phyloP scores from a whole-genome alignment of 2,329 filamentous ascomycete species.

The Fusarium sp. region DNA sequence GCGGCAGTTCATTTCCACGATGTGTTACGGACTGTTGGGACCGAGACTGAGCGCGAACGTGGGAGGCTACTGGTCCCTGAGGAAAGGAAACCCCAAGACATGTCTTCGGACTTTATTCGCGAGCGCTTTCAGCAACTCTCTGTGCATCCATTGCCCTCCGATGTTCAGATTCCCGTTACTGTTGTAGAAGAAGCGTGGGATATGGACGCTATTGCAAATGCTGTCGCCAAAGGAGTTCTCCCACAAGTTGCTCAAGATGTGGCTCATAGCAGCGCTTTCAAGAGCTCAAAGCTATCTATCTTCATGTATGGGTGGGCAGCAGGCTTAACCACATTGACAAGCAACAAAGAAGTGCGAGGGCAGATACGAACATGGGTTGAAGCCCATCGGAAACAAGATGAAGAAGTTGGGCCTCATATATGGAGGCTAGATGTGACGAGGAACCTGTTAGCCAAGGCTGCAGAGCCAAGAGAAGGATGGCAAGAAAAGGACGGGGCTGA shows the following conservation, averaged over 20 bases:
- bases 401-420: constrained; percentile 49
- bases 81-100: constrained; percentile 30
- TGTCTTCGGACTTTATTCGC: constrained; percentile 32
- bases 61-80: constrained; percentile 50
- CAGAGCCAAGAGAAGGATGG: constrained; percentile 41
- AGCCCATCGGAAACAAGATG: constrained; percentile 42
- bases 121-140: constrained; percentile 50
- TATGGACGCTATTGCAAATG: constrained; percentile 39
- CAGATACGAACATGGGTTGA: constrained; percentile 52
- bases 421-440: constrained; percentile 51
- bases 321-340: constrained; percentile 52
- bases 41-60: constrained; percentile 51
- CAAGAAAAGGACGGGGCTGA: constrained; percentile 11
- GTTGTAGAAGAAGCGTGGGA: constrained; percentile 47
- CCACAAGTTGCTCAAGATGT: constrained; percentile 52
- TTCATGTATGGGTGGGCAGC: constrained; percentile 55
- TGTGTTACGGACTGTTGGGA: constrained; percentile 52
- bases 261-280: constrained; percentile 48
- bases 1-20: constrained; percentile 55
- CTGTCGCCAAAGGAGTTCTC: constrained; percentile 44
- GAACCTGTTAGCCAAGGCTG: constrained; percentile 51
- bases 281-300: constrained; percentile 53
- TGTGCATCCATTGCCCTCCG: constrained; percentile 46
- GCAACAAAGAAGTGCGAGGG: constrained; percentile 55
- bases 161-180: constrained; percentile 52